phyloP scores from a whole-genome alignment of 192 early-diverging fungal genomes.

The Phlyctochytrium planicorne region DNA sequence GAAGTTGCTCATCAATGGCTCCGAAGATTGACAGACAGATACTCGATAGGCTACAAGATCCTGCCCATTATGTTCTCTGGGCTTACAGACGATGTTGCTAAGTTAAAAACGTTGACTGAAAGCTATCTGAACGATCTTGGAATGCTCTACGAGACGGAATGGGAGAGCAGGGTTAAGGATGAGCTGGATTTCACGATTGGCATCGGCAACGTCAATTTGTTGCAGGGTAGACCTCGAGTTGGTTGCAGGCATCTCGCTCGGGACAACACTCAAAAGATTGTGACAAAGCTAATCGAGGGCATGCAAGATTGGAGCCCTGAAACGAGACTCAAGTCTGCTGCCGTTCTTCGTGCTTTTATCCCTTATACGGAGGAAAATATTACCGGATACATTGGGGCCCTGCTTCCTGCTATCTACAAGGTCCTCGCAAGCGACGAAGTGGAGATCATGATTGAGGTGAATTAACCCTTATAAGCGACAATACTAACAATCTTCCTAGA shows the following conservation, averaged over 20 bases:
- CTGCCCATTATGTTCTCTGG: constrained; percentile 49
- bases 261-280: constrained; percentile 57
- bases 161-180: constrained; percentile 53
- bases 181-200: constrained; percentile 52
- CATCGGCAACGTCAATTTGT: constrained; percentile 1
- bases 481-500: constrained; percentile 26
- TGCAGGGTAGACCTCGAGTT: constrained; percentile 38
- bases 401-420: constrained; percentile 47
- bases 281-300: constrained; percentile 35
- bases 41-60: constrained; percentile 50
- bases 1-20: constrained; percentile 39
- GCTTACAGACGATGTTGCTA: constrained; percentile 44
- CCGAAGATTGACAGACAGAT: constrained; percentile 45
- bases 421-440: constrained; percentile 48
- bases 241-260: constrained; percentile 52
- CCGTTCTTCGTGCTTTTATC: constrained; percentile 43
- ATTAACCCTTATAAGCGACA: not conserved
- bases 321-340: constrained; percentile 34
- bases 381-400: constrained; percentile 49
- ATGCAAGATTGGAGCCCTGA: constrained; percentile 53
- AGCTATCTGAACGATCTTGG: constrained; percentile 43
- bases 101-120: constrained; percentile 18
- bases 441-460: constrained; percentile 40
- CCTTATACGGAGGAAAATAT: constrained; percentile 43
- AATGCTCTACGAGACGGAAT: constrained; percentile 53